Evolutionary conservation across 1,284 basidiomycete species (phyloP), one percentile per base, ranked within the genome.

Genomic region (Coniferiporia weirii): DNA sequence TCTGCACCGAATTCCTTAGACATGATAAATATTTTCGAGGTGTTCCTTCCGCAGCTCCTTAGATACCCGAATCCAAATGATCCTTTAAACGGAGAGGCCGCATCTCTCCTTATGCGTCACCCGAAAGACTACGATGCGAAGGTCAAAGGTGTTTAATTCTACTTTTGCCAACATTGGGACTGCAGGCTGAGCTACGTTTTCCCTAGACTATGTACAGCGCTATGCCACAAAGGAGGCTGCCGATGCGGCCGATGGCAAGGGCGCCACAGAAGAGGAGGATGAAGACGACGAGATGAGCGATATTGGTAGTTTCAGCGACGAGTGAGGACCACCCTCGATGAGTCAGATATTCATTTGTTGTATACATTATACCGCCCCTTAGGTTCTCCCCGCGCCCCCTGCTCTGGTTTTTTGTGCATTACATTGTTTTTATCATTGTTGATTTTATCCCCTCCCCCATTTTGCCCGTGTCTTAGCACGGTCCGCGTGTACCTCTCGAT

Each of bases 1-100:
- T 44, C 49, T 50, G 46, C 61, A 49, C 65, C 56, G 53, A 54
- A 52, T 46, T 27, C 27, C 45, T 49, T 68, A 95, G 96, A 98
- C 76, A 95, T 98, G 88, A 93, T 98, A 78, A 99, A 99, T 73
- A 98, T 99, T 67, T 99, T 99, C 68, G 97, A 99, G 73, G 89
- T 94, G 58, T 99, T 99, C 77, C 81, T 99, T 32, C 97, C 96
- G 1, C 97, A 99, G 73, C 83, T 99, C 3, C 77, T 99, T 57
- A 89, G 95, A 50, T 99, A 99, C 73, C 96, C 96, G 63, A 99
- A 99, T 73, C 95, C 97, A 9, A 93, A 95, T 62, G 96, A 99
- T 72, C 97, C 96, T 1, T 78, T 99, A 56, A 99, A 99, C 66
- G 96, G 96, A 17, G 96, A 99, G 73, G 96, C 97, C 17, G 96